phyloP scores from a whole-genome alignment of 1,139 yeast genomes.

The Pichia sp. region DNA sequence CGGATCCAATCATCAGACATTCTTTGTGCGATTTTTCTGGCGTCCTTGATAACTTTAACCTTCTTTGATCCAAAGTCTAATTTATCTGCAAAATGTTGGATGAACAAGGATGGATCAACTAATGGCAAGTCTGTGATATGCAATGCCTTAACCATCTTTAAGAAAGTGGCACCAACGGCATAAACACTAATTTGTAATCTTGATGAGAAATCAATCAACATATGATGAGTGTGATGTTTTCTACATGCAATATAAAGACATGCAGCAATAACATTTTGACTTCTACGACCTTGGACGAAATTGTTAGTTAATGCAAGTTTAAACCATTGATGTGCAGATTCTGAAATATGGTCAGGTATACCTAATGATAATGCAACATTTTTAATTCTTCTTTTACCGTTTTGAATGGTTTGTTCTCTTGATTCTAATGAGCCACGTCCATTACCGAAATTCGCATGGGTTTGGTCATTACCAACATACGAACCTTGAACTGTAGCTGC shows the following conservation, averaged over 20 bases:
- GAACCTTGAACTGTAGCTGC: conserved; percentile 97
- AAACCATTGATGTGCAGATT: conserved; percentile 88
- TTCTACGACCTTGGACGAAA: conserved; percentile 93
- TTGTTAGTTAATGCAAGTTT: conserved; percentile 79
- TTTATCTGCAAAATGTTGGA: conserved; percentile 90
- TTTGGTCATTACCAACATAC: conserved; percentile 86
- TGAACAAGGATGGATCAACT: conserved; percentile 92
- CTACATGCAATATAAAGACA: conserved; percentile 95
- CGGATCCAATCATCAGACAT: conserved; percentile 96
- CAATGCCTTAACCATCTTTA: conserved; percentile 82
- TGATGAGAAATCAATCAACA: conserved; percentile 94
- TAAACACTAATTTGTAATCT: conserved; percentile 88
- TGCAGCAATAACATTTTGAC: conserved; percentile 93
- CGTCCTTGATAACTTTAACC: conserved; percentile 80
- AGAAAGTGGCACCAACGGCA: conserved; percentile 92
- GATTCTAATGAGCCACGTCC: conserved; percentile 72
- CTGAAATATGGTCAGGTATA: conserved; percentile 83
- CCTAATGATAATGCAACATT: conserved; percentile 76
- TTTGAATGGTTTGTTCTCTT: conserved; percentile 81
- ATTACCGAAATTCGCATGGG: conserved; percentile 69
- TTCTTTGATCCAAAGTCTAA: conserved; percentile 73
- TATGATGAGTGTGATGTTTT: conserved; percentile 85
- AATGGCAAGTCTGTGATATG: conserved; percentile 76
- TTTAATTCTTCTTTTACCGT: conserved; percentile 74
- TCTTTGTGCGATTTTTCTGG: conserved; percentile 79